Percentiles rank a stretch among this genome's conserved stretches.
phyloP scores from a whole-genome alignment of 352 stramenopile species.

The Blastocystis sp. region DNA sequence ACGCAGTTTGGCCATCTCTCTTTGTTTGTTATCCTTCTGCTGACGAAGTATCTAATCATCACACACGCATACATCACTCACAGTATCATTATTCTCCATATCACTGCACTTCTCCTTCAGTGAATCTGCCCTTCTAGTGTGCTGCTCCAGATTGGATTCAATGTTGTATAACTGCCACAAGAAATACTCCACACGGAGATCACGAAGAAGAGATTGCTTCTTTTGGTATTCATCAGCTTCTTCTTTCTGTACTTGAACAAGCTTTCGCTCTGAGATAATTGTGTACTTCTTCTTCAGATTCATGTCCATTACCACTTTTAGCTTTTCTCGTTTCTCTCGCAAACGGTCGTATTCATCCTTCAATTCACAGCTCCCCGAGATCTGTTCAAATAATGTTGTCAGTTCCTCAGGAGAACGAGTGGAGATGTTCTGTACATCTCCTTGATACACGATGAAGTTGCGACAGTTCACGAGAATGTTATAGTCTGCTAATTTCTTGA shows the following conservation, averaged over 20 bases:
- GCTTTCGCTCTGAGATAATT: constrained; percentile 83
- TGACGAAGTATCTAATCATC: constrained; percentile 71
- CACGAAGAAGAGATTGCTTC: constrained; percentile 76
- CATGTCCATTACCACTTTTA: constrained; percentile 74
- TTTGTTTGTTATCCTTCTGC: constrained; percentile 76
- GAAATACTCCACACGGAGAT: constrained; percentile 85
- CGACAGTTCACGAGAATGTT: constrained; percentile 94
- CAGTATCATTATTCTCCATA: constrained; percentile 50
- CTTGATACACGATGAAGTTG: constrained; percentile 99
- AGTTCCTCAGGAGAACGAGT: constrained; percentile 90
- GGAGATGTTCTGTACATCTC: constrained; percentile 95
- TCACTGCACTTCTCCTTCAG: constrained; percentile 72
- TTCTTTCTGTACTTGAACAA: constrained; percentile 89
- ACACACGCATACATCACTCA: neutral
- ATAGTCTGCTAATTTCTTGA: constrained; percentile 87
- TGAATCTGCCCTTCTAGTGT: constrained; percentile 78
- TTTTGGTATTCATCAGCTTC: constrained; percentile 81
- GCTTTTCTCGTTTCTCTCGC: constrained; percentile 77
- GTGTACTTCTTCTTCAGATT: constrained; percentile 91
- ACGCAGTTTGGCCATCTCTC: constrained; percentile 72
- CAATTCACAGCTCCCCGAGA: constrained; percentile 84
- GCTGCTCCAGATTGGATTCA: constrained; percentile 80
- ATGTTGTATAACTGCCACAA: constrained; percentile 93
- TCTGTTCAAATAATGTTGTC: constrained; percentile 93
- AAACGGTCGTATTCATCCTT: constrained; percentile 76